Conservation (phyloP, 2,329 filamentous ascomycete genomes). For the Tolypocladium guangdongense region DNA sequence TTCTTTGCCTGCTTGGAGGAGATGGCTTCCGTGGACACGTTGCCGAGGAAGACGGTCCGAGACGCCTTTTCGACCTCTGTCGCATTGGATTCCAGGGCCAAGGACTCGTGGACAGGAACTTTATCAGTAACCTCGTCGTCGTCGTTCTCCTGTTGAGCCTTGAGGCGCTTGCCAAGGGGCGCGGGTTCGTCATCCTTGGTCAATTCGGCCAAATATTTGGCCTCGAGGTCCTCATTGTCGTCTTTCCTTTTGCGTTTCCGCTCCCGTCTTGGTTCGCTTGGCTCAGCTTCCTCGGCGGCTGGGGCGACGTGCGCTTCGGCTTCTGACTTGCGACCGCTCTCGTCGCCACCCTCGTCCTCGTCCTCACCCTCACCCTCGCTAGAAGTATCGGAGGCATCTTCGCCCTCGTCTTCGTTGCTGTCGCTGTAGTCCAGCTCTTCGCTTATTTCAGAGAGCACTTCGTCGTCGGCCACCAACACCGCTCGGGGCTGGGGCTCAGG, state of each 20-base stretch:
- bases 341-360: constrained; percentile 1
- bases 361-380: constrained; percentile 20
- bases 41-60: constrained; percentile 86
- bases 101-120: constrained; percentile 45
- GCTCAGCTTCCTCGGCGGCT: constrained; percentile 23
- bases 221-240: constrained; percentile 59
- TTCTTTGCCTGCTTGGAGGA: constrained; percentile 74
- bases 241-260: constrained; percentile 58
- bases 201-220: constrained; percentile 57
- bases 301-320: constrained; percentile 12
- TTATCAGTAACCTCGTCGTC: constrained; percentile 29
- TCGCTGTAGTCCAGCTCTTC: constrained; percentile 13
- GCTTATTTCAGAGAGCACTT: constrained; percentile 16
- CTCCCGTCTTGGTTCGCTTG: constrained; percentile 24
- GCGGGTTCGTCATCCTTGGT: constrained; percentile 48
- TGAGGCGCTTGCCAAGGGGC: constrained; percentile 44
- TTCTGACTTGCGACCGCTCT: constrained; percentile 12
- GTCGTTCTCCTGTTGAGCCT: constrained; percentile 20
- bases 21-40: constrained; percentile 76
- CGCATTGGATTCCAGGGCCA: constrained; percentile 39
- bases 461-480: constrained; percentile 16
- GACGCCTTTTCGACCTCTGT: constrained; percentile 71
- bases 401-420: constrained; percentile 17
- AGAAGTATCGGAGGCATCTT: constrained; percentile 14
- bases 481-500: constrained; percentile 10